Base-by-base conservation (phyloP, 148 eudicot genomes). In the Beta vulgaris region DNA sequence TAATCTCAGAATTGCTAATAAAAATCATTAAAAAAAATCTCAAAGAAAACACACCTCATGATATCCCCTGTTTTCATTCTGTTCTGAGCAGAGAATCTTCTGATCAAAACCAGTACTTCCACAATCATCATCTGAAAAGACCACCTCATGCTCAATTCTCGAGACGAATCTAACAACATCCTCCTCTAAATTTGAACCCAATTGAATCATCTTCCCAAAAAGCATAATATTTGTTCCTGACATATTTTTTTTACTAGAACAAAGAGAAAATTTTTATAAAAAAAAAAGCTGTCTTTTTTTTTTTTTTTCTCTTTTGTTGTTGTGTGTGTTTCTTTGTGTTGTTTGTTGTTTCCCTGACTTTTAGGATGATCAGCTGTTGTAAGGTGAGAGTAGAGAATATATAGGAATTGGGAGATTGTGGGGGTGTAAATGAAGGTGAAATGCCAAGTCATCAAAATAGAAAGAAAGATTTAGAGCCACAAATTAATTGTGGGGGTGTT, bases 131-230 rank as follows among this genome's bases (percentile, higher is more conserved):
- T 68, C 75, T n/a, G n/a, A n/a, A n/a, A 81, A 26, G 28, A 76
- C 40, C 43, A 69, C 34, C 60, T 64, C 48, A 48, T 70, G 55
- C 26, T 51, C 49, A 34, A 71, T 8, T 25, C 4, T 29, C 26
- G 48, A 71, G 19, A 64, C 70, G n/a, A 62, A 40, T 12, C 3
- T n/a, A n/a, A 26, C 35, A 19, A 59, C 8, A 76, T 65, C 76
- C 21, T 23, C 75, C 18, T 64, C 12, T 15, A 4, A n/a, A 26
- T 46, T 66, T 19, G 76, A 43, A 73, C 42, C 79, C 36, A 55
- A 6, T 28, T 76, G 87, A 76, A 90, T 90, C 31, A 80, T 87
- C 79, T 82, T 87, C 65, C 93, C 93, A 75, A 91, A 91, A 69
- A 88, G 85, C 84, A 83, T 91, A 29, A 89, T 89, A 51, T 19